A percentile compares a stretch with the other conserved stretches of the same genome.
phyloP scores from a whole-genome alignment of 1,284 basidiomycete genomes.

The Spongispora temasekensis region DNA sequence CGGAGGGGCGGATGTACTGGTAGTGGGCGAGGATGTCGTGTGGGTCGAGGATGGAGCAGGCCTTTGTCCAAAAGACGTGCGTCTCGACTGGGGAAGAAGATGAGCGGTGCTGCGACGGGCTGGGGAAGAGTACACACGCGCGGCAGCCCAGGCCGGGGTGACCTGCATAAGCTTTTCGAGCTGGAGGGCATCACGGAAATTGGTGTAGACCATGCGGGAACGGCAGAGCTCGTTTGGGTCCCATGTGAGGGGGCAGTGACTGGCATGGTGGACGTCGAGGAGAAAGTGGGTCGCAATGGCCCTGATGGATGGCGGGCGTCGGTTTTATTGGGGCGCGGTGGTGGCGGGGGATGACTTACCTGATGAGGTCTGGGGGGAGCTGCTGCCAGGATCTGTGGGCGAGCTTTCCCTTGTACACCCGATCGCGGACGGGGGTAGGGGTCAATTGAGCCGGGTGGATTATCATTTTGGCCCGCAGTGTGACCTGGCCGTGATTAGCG shows the following conservation, averaged over 20 bases:
- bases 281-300: conserved; percentile 64
- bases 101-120: conserved; percentile 13
- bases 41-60: conserved; percentile 46
- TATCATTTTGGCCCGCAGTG: conserved; percentile 39
- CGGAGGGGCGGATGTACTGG: conserved; percentile 30
- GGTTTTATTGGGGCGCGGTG: conserved; percentile 19
- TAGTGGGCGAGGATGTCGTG: conserved; percentile 41
- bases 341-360: conserved; percentile 52
- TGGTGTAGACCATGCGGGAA: conserved; percentile 55
- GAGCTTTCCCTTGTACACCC: conserved; percentile 64
- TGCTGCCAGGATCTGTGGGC: conserved; percentile 68
- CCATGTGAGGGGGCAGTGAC: conserved; percentile 59
- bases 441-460: conserved; percentile 23
- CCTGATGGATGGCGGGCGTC: conserved; percentile 37
- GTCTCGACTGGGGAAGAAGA: conserved; percentile 38
- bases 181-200: conserved; percentile 52
- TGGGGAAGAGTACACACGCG: conserved; percentile 43
- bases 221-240: conserved; percentile 57
- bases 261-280: conserved; percentile 45
- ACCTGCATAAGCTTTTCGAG: conserved; percentile 64
- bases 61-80: conserved; percentile 52
- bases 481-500: conserved; percentile 41
- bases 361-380: conserved; percentile 67
- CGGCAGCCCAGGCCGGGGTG: conserved; percentile 42
- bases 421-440: conserved; percentile 33